Conservation (phyloP, 2,329 filamentous ascomycete species). For the Fusarium sp. region DNA sequence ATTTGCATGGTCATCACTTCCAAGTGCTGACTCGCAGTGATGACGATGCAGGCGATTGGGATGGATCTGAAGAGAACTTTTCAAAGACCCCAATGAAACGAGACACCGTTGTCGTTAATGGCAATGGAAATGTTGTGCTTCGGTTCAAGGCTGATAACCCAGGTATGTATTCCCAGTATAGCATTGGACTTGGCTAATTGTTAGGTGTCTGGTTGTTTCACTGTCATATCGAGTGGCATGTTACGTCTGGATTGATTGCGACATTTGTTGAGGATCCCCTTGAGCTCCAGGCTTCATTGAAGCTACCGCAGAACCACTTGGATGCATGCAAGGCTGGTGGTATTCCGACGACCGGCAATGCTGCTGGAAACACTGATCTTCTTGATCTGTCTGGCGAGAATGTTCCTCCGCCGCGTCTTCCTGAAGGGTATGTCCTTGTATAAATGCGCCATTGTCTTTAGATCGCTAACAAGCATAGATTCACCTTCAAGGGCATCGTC, state of each 20-base stretch:
- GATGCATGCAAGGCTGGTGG: constrained; percentile 70
- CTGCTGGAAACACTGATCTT: constrained; percentile 79
- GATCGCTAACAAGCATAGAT: constrained; percentile 57
- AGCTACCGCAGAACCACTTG: constrained; percentile 72
- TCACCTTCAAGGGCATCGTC: constrained; percentile 79
- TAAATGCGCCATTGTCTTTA: too few species aligned
- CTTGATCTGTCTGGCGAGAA: constrained; percentile 76
- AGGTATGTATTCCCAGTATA: constrained; percentile 57
- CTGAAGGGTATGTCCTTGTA: constrained; percentile 67
- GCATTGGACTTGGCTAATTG: background rate
- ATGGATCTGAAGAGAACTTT: constrained; percentile 63
- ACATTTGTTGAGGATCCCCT: constrained; percentile 75
- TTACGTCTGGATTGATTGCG: constrained; percentile 75
- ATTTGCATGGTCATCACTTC: constrained; percentile 84
- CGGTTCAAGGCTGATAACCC: constrained; percentile 79
- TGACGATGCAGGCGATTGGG: constrained; percentile 71
- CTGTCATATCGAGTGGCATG: constrained; percentile 87
- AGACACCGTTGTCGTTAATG: constrained; percentile 77
- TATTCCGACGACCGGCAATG: constrained; percentile 75
- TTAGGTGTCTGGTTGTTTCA: constrained; percentile 79
- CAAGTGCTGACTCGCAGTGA: constrained; percentile 75
- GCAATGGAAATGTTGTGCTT: constrained; percentile 77
- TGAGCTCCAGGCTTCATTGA: constrained; percentile 72
- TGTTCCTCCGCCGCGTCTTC: constrained; percentile 68
- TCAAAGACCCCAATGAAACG: constrained; percentile 73